A percentile compares a stretch with the other conserved stretches of the same genome.
These are phyloP conservation scores for Albizia julibrissin DNA, from an alignment of 306 rosid genomes.

Conservation along the genomic window DNA sequence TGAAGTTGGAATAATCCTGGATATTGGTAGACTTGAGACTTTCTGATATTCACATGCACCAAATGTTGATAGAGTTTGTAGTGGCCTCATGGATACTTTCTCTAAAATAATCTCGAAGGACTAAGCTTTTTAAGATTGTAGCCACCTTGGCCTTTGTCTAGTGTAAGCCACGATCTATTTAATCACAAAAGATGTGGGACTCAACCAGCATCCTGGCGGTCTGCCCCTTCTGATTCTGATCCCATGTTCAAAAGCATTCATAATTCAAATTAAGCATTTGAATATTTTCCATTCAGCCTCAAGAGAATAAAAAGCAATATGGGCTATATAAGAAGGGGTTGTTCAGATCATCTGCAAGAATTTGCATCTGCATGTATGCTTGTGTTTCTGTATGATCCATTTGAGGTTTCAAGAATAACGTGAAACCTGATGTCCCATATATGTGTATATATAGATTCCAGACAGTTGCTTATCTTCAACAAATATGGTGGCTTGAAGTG, in stretches of 20 bases:
- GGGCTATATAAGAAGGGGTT: background rate
- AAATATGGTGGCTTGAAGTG: constrained; percentile 94
- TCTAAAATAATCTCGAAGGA: background rate
- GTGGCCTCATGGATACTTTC: background rate
- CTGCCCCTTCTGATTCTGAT: background rate
- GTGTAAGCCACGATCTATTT: background rate
- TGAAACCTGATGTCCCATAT: constrained; percentile 7
- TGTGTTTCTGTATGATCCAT: background rate
- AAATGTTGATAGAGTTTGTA: background rate
- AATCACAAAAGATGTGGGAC: background rate
- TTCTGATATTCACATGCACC: background rate
- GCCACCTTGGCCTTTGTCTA: background rate
- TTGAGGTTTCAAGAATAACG: background rate
- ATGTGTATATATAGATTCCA: constrained; percentile 55
- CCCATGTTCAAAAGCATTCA: background rate
- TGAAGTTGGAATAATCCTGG: background rate
- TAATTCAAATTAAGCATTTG: background rate
- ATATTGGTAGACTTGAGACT: background rate
- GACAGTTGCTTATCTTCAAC: constrained; percentile 88
- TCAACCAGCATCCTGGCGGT: background rate
- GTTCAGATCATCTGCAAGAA: background rate
- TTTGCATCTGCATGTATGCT: background rate
- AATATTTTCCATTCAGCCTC: background rate
- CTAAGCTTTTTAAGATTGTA: background rate
- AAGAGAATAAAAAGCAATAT: background rate